Conservation (phyloP, 495 filamentous ascomycete species). For the Aspergillus bertholletiae region DNA sequence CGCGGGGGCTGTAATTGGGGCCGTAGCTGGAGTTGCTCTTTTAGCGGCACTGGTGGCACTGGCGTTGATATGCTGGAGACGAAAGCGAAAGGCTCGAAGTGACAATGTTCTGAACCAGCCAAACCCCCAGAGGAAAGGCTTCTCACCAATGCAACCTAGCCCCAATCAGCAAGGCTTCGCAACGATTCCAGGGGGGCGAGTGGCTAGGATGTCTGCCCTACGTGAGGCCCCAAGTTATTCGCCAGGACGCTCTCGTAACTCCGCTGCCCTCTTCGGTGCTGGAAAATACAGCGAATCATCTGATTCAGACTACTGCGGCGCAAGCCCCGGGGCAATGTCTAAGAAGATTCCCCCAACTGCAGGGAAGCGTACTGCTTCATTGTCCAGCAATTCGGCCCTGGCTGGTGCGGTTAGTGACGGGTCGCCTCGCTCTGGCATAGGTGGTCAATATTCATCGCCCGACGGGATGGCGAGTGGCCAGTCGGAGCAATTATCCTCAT, state of each 20-base stretch:
- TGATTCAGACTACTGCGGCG: conserved; percentile 74
- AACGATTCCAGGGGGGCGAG: conserved; percentile 79
- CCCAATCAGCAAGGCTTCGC: conserved; percentile 60
- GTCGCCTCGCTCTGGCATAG: conserved; percentile 71
- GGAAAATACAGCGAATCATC: conserved; percentile 66
- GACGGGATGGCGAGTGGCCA: conserved; percentile 81
- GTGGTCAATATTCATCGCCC: conserved; percentile 75
- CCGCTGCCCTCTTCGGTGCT: conserved; percentile 33
- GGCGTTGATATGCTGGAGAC: conserved; percentile 55
- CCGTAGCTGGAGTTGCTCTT: conserved; percentile 67
- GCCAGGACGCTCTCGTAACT: conserved; percentile 48
- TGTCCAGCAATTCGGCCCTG: conserved; percentile 82
- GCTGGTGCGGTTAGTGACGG: conserved; percentile 63
- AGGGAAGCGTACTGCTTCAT: conserved; percentile 79
- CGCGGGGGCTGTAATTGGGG: conserved; percentile 85
- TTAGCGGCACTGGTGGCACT: conserved; percentile 60
- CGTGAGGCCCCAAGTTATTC: conserved; percentile 65
- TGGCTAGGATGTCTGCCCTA: conserved; percentile 93
- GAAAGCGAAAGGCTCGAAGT: conserved; percentile 55
- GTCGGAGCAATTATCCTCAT: conserved; percentile 89
- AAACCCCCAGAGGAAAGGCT: conserved; percentile 64
- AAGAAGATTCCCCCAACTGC: conserved; percentile 56
- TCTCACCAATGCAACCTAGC: conserved; percentile 47
- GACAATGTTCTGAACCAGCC: conserved; percentile 81
- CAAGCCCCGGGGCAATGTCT: conserved; percentile 73